Conservation (phyloP, 2,329 filamentous ascomycete genomes). For the Pseudogymnoascus sp. region DNA sequence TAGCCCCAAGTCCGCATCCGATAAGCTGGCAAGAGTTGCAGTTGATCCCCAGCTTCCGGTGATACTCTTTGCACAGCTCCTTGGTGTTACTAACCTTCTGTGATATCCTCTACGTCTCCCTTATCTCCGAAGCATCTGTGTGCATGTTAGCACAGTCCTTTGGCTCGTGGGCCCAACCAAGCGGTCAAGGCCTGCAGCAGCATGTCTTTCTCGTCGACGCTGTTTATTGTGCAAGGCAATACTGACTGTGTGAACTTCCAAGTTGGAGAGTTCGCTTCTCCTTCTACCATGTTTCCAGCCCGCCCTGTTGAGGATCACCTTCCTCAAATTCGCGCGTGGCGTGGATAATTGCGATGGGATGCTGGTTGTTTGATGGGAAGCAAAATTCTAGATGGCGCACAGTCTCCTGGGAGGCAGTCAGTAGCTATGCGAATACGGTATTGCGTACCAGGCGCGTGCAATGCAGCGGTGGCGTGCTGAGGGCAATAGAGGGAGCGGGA, state of each 20-base stretch:
- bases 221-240: slow-evolving; percentile 7
- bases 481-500: neutral
- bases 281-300: slow-evolving; percentile 76
- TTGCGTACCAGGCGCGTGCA: neutral
- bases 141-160: slow-evolving; percentile 21
- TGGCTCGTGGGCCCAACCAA: neutral
- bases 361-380: neutral
- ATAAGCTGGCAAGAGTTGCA: slow-evolving; percentile 20
- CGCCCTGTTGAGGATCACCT: slow-evolving; percentile 24
- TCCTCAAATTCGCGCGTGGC: slow-evolving; percentile 18
- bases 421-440: neutral
- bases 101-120: slow-evolving; percentile 79
- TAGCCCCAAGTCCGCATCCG: slow-evolving; percentile 14
- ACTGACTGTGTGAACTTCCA: slow-evolving; percentile 95
- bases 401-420: neutral
- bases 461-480: slow-evolving; percentile 2
- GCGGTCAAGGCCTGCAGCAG: neutral
- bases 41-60: neutral
- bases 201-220: neutral
- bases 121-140: slow-evolving; percentile 97
- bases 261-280: slow-evolving; percentile 86
- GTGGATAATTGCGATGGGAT: slow-evolving; percentile 1
- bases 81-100: slow-evolving; percentile 27
- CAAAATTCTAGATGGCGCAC: slow-evolving; percentile 7
- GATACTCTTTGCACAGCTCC: neutral